Evolutionary conservation across 2,329 filamentous ascomycete species (phyloP).

Genomic region (Monilinia laxa): DNA sequence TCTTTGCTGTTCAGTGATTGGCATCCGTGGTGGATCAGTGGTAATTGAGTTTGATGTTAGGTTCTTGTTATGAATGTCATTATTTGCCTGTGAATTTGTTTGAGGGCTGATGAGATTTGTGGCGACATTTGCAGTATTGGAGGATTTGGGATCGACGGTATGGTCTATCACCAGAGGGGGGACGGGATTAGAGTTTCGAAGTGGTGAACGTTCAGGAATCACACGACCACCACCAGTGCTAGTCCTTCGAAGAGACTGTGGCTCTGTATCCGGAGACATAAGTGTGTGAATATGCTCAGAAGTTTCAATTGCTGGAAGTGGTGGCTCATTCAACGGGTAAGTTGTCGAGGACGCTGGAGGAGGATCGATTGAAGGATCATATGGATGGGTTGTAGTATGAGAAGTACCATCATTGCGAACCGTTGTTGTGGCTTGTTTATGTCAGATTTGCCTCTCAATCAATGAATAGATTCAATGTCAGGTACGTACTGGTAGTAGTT

Average conservation of each 20-base stretch:
- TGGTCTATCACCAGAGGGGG: conserved; percentile 14
- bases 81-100: conserved; percentile 2
- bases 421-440: conserved; percentile 20
- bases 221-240: conserved; percentile 21
- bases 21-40: background rate
- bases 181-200: conserved; percentile 20
- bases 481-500: conserved; percentile 20
- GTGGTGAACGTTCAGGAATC: conserved; percentile 21
- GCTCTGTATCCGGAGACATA: background rate
- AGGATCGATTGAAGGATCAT: conserved; percentile 20
- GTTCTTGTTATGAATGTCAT: conserved; percentile 2
- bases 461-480: background rate
- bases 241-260: background rate
- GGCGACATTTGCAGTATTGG: background rate
- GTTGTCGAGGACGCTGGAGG: conserved; percentile 18
- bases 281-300: background rate
- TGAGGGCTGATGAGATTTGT: background rate
- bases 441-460: background rate
- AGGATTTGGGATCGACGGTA: background rate
- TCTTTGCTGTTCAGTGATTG: conserved; percentile 11
- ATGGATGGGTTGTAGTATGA: conserved; percentile 19
- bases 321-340: conserved; percentile 15
- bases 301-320: background rate
- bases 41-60: background rate
- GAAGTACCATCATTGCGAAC: conserved; percentile 20